Base-by-base conservation (phyloP, 257 asterid species). In the Nicotiana obtusifolia region DNA sequence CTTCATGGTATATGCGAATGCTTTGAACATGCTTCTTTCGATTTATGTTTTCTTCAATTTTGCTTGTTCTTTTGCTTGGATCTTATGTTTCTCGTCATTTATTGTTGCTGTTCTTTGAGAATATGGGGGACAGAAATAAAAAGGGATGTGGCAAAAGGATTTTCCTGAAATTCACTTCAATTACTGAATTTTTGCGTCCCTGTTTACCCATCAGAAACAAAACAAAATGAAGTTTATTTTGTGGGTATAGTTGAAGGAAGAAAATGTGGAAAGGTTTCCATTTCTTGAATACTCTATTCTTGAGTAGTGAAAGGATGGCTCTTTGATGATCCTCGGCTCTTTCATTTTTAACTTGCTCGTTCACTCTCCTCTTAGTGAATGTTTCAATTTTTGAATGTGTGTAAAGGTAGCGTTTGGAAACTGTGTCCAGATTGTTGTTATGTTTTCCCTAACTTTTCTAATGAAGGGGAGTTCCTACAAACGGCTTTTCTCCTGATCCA, bases 1-100 rank as follows among this genome's bases (percentile, higher is more conserved):
- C 82, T 94, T 96, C 90, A 86, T 31, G 97, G 99, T 96, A 93
- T 81, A 86, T 73, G 41, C 7, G 30, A 75, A 81, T 47, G 75
- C 73, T 52, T 22, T 78, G 56, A 54, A 52, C 15, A 7, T 19
- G 30, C 30, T 33, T 82, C 35, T 62, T 26, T 67, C 30, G 65
- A 30, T 13, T 41, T 41, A 11, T 62, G 77, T 24, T 17, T 53
- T 71, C 61, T 33, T 80, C 22, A 35, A 26, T 80, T 60, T 79
- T 61, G 69, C 24, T 37, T 44, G 69, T 49, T 73, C 41, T 73
- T 54, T 47, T 73, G 61, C 52, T 75, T 75, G 62, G 16, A 49
- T 75, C 41, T 73, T 49, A 24, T 49, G 62, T 73, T 49, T 75
- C 33, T 49, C 62, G 16, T 49, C 52, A 75, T 75, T 49, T 75